Evolutionary conservation across 495 filamentous ascomycete species (phyloP).

Genomic region (Amniculicola lignicola): DNA sequence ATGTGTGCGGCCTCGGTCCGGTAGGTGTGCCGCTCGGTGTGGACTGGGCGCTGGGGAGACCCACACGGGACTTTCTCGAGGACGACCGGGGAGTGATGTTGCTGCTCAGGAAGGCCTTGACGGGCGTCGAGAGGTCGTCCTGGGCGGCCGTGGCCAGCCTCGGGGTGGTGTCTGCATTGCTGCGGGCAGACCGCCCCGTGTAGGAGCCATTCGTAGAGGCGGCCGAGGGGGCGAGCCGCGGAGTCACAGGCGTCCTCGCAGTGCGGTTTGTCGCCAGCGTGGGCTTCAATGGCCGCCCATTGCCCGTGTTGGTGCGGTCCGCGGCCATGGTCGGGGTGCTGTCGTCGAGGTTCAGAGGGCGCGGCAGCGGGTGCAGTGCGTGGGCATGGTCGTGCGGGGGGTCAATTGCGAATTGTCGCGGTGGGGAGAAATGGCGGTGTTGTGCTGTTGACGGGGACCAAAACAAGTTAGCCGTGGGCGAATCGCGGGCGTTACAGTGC

Average conservation of each 20-base stretch:
- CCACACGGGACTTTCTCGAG: slow-evolving; percentile 40
- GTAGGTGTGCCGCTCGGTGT: slow-evolving; percentile 38
- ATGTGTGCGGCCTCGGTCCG: slow-evolving; percentile 18
- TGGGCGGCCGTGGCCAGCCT: slow-evolving; percentile 17
- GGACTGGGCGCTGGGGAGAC: slow-evolving; percentile 31
- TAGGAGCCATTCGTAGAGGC: slow-evolving; percentile 26
- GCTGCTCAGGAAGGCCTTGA: slow-evolving; percentile 36
- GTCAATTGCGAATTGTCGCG: slow-evolving; percentile 5
- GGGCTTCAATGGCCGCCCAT: slow-evolving; percentile 23
- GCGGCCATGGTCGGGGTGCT: slow-evolving; percentile 25
- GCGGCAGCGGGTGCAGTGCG: not conserved
- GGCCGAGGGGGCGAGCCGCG: slow-evolving; percentile 35
- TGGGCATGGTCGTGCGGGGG: slow-evolving; percentile 14
- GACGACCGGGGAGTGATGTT: slow-evolving; percentile 46
- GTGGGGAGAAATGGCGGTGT: not conserved
- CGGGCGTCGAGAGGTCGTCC: slow-evolving; percentile 37
- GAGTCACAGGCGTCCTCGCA: slow-evolving; percentile 40
- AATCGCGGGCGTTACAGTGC: too few species aligned
- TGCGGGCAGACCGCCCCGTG: slow-evolving; percentile 19
- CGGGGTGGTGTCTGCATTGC: slow-evolving; percentile 26
- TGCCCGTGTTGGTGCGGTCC: slow-evolving; percentile 27
- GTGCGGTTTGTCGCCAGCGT: slow-evolving; percentile 10
- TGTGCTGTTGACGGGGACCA: not conserved
- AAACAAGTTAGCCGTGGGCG: too few species aligned
- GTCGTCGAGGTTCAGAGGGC: slow-evolving; percentile 6